Evolutionary conservation across 495 filamentous ascomycete genomes (phyloP), one percentile per base, ranked within the genome.

Genomic region (Aspergillus homomorphus): DNA sequence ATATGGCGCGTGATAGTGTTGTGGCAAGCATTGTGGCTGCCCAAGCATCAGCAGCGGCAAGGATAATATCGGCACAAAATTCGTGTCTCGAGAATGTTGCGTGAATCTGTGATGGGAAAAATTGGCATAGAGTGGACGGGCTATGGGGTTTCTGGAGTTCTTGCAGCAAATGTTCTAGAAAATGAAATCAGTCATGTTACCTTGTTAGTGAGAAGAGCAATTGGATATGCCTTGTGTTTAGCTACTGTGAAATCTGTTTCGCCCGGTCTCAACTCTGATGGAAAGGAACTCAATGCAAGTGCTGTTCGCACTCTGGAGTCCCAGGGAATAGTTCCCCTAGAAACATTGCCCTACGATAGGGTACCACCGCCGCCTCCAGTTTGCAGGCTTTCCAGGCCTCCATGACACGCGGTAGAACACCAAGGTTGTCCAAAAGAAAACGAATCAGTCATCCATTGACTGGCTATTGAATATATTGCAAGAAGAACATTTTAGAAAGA

Each of bases 391-490:
- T n/a, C n/a, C 33, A 38, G 2, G 33, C 15, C 4, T 38, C 15
- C 33, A 38, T 38, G 33, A 38, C 33, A 38, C 8, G 33, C 2
- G 15, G 33, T 38, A 7, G 6, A 12, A 38, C 33, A 38, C 33
- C 33, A 12, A 12, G 26, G 33, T 42, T 22, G 24, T 53, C 24
- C 20, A 42, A 52, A 57, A 58, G 48, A 61, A 58, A 64, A 56
- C 51, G 48, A 57, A 56, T 54, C 56, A 63, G 65, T 28, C 56
- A 53, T 61, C 28, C 41, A 64, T 59, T 58, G 59, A 68, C 59
- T 45, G 43, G 57, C 12, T 61, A 57, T 63, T 56, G 54, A 56
- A 62, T 63, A 68, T 68, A 64, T 60, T 56, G 61, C 61, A 64
- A 26, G 56, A 62, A 63, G 48, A 66, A 58, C 57, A 65, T 69